These are phyloP conservation scores for Zizania latifolia DNA, from an alignment of 176 grass and related monocot species.

Conservation along the genomic window DNA sequence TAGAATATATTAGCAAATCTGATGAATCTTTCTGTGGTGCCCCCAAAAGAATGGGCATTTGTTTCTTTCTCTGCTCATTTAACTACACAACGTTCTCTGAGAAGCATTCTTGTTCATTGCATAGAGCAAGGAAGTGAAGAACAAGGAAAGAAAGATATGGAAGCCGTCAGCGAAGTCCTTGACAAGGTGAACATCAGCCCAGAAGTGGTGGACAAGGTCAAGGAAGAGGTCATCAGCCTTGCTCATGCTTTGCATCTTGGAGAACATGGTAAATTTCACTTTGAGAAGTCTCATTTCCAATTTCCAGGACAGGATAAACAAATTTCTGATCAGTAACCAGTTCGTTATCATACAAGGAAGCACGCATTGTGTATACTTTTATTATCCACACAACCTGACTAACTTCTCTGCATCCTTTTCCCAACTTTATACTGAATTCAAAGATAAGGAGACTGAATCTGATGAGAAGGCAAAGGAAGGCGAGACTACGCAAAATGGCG, in stretches of 20 bases:
- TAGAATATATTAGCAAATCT: neutral
- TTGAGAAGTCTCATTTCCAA: neutral
- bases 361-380: neutral
- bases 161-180: conserved; percentile 22
- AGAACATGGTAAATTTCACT: conserved; percentile 33
- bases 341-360: neutral
- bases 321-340: neutral
- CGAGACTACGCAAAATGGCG: neutral
- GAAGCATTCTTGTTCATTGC: neutral
- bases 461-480: conserved; percentile 20
- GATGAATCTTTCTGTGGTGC: neutral
- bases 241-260: conserved; percentile 23
- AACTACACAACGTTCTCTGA: neutral
- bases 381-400: neutral
- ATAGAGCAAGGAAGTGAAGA: conserved; percentile 33
- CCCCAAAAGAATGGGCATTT: neutral
- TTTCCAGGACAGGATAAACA: neutral
- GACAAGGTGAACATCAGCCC: conserved; percentile 38
- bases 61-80: neutral
- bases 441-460: conserved; percentile 20
- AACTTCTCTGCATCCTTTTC: neutral
- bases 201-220: conserved; percentile 42
- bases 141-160: conserved; percentile 36
- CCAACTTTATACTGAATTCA: conserved; percentile 6
- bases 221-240: conserved; percentile 28